phyloP scores from a whole-genome alignment of 108 stramenopile genomes.

The Skeletonema tropicum region DNA sequence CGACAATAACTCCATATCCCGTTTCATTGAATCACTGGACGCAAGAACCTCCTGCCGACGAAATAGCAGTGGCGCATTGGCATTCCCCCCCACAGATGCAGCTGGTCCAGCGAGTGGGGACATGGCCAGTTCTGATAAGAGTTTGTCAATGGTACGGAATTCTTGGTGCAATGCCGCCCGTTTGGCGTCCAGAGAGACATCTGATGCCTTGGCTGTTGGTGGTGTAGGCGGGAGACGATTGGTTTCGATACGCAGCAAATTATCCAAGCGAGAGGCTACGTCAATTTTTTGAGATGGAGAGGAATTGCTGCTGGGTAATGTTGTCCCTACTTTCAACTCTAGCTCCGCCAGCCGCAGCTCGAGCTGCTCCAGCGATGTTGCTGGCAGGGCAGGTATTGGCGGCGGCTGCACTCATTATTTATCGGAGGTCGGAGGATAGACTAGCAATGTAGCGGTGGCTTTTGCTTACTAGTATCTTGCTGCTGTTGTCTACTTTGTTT shows the following conservation, averaged over 20 bases:
- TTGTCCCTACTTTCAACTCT: constrained; percentile 27
- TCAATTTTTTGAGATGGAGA: background rate
- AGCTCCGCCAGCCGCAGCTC: constrained; percentile 35
- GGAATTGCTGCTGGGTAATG: background rate
- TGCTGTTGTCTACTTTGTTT: too few relatives aligned
- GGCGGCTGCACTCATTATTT: constrained; percentile 4
- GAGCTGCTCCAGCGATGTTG: constrained; percentile 18
- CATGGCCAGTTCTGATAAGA: constrained; percentile 38
- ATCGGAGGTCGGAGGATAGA: too few relatives aligned
- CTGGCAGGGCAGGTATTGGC: background rate
- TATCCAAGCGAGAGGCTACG: constrained; percentile 35
- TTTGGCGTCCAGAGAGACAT: constrained; percentile 13
- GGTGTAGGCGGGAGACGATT: constrained; percentile 9
- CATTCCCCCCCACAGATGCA: background rate
- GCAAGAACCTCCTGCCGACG: constrained; percentile 76
- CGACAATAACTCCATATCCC: constrained; percentile 59
- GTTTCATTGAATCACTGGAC: constrained; percentile 43
- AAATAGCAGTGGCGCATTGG: constrained; percentile 56
- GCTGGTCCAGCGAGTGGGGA: constrained; percentile 38
- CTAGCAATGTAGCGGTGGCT: too few relatives aligned
- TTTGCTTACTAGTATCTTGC: too few relatives aligned
- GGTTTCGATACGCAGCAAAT: constrained; percentile 28
- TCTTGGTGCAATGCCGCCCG: constrained; percentile 45
- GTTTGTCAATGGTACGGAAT: constrained; percentile 31
- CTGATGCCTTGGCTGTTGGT: constrained; percentile 17